A percentile compares a stretch with the other conserved stretches of the same genome.
Evolutionary conservation across 2,329 filamentous ascomycete genomes (phyloP).

Genomic region (Penicillium fuscoglaucum): DNA sequence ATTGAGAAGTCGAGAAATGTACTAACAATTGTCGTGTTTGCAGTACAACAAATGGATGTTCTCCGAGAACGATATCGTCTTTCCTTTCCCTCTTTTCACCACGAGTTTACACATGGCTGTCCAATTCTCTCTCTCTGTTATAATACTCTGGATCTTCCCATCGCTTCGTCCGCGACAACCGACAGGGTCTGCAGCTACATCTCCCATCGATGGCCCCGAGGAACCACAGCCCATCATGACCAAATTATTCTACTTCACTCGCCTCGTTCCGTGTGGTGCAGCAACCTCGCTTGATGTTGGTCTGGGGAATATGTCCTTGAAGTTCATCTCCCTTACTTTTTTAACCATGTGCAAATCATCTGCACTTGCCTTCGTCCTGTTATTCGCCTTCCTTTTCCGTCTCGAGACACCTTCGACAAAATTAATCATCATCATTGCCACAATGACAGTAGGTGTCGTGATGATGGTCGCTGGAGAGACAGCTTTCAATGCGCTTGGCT

Average conservation of each 20-base stretch:
- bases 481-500: conserved; percentile 81
- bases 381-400: conserved; percentile 92
- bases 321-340: conserved; percentile 95
- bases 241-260: conserved; percentile 84
- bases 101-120: conserved; percentile 95
- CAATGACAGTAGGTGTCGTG: conserved; percentile 89
- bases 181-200: conserved; percentile 22
- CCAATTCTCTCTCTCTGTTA: conserved; percentile 76
- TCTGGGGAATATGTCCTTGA: conserved; percentile 89
- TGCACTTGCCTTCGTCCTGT: conserved; percentile 86
- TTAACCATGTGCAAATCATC: conserved; percentile 99
- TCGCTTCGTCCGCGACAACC: conserved; percentile 68
- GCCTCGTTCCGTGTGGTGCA: conserved; percentile 86
- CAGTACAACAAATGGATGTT: conserved; percentile 99
- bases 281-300: conserved; percentile 96
- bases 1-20: neutral
- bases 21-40: conserved; percentile 14
- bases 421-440: conserved; percentile 80
- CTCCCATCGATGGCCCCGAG: conserved; percentile 50
- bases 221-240: conserved; percentile 69
- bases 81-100: conserved; percentile 92
- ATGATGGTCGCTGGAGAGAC: conserved; percentile 99
- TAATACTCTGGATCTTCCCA: conserved; percentile 80
- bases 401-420: conserved; percentile 85
- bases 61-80: conserved; percentile 77